A percentile compares a stretch with the other conserved stretches of the same genome.
These are phyloP conservation scores for Dactylonectria macrodidyma DNA, from an alignment of 2,329 filamentous ascomycete genomes.

Conservation along the genomic window DNA sequence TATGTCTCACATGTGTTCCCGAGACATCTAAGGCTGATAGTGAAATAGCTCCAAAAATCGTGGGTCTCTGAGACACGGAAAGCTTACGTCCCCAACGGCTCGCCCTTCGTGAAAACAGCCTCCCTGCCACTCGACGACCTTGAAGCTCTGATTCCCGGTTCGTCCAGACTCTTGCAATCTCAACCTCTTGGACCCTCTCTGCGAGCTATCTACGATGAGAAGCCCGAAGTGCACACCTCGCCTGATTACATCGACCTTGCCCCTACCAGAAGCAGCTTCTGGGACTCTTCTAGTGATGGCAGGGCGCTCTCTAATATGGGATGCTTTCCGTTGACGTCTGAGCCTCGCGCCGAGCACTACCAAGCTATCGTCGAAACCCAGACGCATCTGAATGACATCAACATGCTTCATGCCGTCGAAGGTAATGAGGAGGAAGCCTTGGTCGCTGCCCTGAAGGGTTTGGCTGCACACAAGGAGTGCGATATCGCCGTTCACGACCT, in stretches of 20 bases:
- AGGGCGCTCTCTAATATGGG: conserved; percentile 26
- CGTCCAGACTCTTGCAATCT: conserved; percentile 26
- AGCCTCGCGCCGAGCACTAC: conserved; percentile 32
- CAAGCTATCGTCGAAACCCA: conserved; percentile 35
- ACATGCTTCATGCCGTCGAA: conserved; percentile 36
- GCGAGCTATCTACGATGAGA: conserved; percentile 9
- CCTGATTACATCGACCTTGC: conserved; percentile 28
- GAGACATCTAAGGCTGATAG: conserved; percentile 1
- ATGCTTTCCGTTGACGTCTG: conserved; percentile 32
- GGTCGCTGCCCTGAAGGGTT: conserved; percentile 18
- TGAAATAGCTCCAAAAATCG: conserved; percentile 32
- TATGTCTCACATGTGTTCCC: not conserved
- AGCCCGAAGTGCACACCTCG: conserved; percentile 14
- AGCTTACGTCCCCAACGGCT: conserved; percentile 20
- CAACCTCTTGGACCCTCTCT: conserved; percentile 2
- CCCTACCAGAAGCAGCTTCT: conserved; percentile 25
- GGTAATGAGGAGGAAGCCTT: conserved; percentile 32
- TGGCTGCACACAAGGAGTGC: conserved; percentile 6
- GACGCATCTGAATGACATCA: conserved; percentile 24
- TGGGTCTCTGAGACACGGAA: conserved; percentile 27
- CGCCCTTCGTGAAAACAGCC: not conserved
- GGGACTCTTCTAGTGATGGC: conserved; percentile 29
- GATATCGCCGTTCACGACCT: conserved; percentile 15
- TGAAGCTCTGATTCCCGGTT: conserved; percentile 15
- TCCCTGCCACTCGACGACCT: conserved; percentile 9